Base-by-base conservation (phyloP, 2,329 filamentous ascomycete species). In the Onygenales sp. region DNA sequence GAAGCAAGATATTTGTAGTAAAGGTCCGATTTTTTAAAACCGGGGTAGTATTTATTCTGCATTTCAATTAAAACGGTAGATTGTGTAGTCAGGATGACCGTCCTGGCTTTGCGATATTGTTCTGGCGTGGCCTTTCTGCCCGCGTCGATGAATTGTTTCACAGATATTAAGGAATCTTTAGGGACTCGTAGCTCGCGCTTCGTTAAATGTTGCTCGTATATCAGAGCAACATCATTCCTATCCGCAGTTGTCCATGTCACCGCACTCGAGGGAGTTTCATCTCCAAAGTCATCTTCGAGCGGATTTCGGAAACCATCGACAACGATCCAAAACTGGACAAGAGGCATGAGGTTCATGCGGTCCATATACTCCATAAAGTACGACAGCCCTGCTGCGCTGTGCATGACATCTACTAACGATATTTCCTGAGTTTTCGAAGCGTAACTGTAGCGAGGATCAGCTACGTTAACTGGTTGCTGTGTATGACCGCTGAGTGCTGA, bases 351-450 rank as follows among this genome's bases (percentile, higher is more conserved):
- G 13, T 81, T 79, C 66, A 91, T 87, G 43, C 93, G 84, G 67
- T 98, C 93, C 93, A 98, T 98, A 64, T 90, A 97, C 67, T 98
- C 93, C 93, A 98, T 98, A 72, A 98, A 97, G 67, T 95, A 98
- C 2, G 93, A 97, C 7, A 98, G 77, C 0, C 89, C 92, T 1
- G 92, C 87, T 2, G 93, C 82, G 68, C 94, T 90, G 60, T 91
- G 86, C 54, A 98, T 77, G n/a, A 98, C 78, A 59, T 97, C 90
- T 10, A 85, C 81, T 2, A 97, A 75, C 0, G 87, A 84, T 7
- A 86, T 85, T 61, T 87, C 86, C 58, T 90, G 85, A 41, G 91
- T 74, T 44, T 78, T 80, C 2, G 86, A 86, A n/a, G 79, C 58
- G 50, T 61, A 66, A 38, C 65, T 65, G 33, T 64, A 66, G 38